These are phyloP conservation scores for Myrica gale DNA, from an alignment of 306 rosid genomes.

Conservation along the genomic window DNA sequence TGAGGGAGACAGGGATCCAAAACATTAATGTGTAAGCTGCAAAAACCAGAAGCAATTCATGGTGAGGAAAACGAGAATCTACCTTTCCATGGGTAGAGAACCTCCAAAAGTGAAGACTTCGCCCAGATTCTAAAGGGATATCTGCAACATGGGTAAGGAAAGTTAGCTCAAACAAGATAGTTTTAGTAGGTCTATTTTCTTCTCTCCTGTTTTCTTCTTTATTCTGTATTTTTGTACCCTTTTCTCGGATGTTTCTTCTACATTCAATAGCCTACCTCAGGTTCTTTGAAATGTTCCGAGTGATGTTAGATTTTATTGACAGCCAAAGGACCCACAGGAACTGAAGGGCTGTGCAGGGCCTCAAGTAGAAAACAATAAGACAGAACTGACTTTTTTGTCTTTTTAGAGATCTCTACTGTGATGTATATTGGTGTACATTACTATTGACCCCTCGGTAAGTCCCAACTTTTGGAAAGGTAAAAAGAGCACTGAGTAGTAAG, in stretches of 20 bases:
- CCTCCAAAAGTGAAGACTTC: conserved; percentile 35
- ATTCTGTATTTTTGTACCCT: conserved; percentile 1
- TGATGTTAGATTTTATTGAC: conserved; percentile 29
- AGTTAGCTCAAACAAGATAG: conserved; percentile 19
- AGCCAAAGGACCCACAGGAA: conserved; percentile 32
- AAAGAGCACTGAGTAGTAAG: not conserved
- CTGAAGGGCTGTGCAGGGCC: conserved; percentile 16
- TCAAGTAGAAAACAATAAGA: conserved; percentile 35
- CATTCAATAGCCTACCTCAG: conserved; percentile 31
- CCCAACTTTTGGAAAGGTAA: conserved; percentile 39
- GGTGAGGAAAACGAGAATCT: conserved; percentile 25
- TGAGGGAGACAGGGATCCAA: conserved; percentile 1
- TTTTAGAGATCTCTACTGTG: conserved; percentile 37
- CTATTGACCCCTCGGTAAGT: conserved; percentile 29
- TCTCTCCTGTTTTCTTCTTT: conserved; percentile 15
- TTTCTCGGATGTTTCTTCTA: conserved; percentile 8
- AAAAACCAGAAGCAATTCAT: conserved; percentile 7
- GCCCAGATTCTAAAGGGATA: conserved; percentile 32
- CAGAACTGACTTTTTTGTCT: conserved; percentile 26
- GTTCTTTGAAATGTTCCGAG: conserved; percentile 19
- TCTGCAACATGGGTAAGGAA: conserved; percentile 36
- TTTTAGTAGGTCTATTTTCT: conserved; percentile 7
- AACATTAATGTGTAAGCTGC: not conserved
- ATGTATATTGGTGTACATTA: conserved; percentile 35
- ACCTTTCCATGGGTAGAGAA: conserved; percentile 46